Conservation (phyloP, 108 stramenopile genomes). For the Fragilariopsis cylindrus region DNA sequence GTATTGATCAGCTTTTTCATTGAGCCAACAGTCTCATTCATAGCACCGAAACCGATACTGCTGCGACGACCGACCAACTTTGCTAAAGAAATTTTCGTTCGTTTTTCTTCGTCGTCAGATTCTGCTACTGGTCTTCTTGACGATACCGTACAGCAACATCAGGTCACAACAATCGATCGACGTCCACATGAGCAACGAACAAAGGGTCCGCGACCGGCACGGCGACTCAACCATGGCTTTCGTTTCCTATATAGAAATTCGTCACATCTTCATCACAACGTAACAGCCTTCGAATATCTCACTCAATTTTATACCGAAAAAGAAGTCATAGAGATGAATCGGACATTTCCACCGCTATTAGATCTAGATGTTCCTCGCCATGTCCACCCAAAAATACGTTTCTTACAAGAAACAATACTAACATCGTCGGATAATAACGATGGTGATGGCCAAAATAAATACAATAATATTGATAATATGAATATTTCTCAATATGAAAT, state of each 20-base stretch:
- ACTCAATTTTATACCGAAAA: constrained; percentile 44
- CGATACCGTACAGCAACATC: not conserved
- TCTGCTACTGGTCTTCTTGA: not conserved
- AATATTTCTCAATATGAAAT: constrained; percentile 32
- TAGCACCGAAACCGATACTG: not conserved
- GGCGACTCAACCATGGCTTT: constrained; percentile 78
- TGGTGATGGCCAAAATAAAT: not conserved
- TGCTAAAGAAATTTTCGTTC: too few relatives aligned
- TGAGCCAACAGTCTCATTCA: not conserved
- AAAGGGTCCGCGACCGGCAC: constrained; percentile 54
- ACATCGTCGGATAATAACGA: not conserved
- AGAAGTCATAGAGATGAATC: constrained; percentile 57
- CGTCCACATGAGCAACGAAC: constrained; percentile 73
- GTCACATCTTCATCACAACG: constrained; percentile 31
- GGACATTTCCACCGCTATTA: constrained; percentile 71
- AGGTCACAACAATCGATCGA: not conserved
- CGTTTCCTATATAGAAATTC: constrained; percentile 73
- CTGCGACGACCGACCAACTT: not conserved
- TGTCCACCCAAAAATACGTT: constrained; percentile 76
- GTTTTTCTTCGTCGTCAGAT: too few relatives aligned
- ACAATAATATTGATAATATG: constrained; percentile 3
- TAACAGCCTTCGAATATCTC: constrained; percentile 59
- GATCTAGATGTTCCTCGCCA: constrained; percentile 64
- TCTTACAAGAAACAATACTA: constrained; percentile 62
- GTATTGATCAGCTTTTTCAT: not conserved